Conservation (phyloP, 2,329 filamentous ascomycete genomes). For the Aureobasidium vineae region DNA sequence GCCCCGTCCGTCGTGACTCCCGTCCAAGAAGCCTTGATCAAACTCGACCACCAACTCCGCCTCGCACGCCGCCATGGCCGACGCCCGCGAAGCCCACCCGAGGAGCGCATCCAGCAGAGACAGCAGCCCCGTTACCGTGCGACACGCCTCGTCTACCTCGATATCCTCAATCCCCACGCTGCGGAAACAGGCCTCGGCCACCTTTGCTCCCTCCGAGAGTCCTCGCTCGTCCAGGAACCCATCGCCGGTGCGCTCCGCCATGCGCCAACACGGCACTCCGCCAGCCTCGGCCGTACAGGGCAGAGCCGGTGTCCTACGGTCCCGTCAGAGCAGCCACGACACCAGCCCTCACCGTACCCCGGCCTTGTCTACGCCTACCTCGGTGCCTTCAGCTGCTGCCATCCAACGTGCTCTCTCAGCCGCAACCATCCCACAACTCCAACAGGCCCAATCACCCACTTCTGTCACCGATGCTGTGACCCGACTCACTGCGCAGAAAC, state of each 20-base stretch:
- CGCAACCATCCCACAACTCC: constrained; percentile 64
- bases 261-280: constrained; percentile 35
- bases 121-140: constrained; percentile 29
- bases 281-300: constrained; percentile 21
- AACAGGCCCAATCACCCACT: constrained; percentile 36
- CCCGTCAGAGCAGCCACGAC: constrained; percentile 49
- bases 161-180: constrained; percentile 28
- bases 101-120: constrained; percentile 28
- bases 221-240: constrained; percentile 50
- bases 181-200: constrained; percentile 35
- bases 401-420: constrained; percentile 68
- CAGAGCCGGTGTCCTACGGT: constrained; percentile 36
- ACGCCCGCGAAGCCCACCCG: constrained; percentile 14
- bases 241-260: constrained; percentile 43
- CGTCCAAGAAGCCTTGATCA: constrained; percentile 3
- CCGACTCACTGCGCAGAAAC: constrained; percentile 65
- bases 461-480: constrained; percentile 59
- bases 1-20: not conserved
- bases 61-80: constrained; percentile 7
- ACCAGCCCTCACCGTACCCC: constrained; percentile 44
- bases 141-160: constrained; percentile 26
- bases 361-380: constrained; percentile 38
- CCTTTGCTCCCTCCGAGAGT: constrained; percentile 40
- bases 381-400: constrained; percentile 59
- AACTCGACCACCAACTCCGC: not conserved